Evolutionary conservation across 768 basidiomycete species (phyloP), one percentile per base, ranked within the genome.

Genomic region (Tephrocybe sp.): DNA sequence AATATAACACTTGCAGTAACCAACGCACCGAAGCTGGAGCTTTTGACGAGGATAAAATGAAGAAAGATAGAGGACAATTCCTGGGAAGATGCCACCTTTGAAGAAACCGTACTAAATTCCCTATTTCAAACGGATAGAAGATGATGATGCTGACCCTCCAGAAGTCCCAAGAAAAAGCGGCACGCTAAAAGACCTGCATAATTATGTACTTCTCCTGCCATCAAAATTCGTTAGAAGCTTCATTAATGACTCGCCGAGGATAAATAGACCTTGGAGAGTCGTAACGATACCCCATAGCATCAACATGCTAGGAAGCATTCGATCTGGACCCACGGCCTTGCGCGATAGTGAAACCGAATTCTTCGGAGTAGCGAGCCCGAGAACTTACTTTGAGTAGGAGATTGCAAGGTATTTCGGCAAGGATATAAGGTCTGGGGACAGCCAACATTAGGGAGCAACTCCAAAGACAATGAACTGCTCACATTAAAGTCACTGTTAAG

Each of bases 161-260:
- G 39, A 26, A 75, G 60, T 5, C 78, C 79, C 4, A 79, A 60
- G 49, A 78, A 72, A 57, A 79, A 72, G 16, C 80, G 68, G 52
- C 72, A 75, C 1, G 67, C 68, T n/a, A 80, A 56, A n/a, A 81
- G 65, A 9, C 77, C 72, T 9, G 61, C 60, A 51, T 76, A 71
- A 17, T 56, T 66, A 23, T 58, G 60, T 23, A 79, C 66, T 3
- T 71, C 34, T 5, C 76, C 74, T 74, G 23, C 13, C 17, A 16
- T 11, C 5, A 5, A 35, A 4, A 35, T 13, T 35, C 16, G 5
- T 19, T 23, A 17, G 19, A 14, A 13, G 20, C 22, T 39, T 40
- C 2, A 11, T 39, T 30, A 23, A 48, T 14, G 20, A 19, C 9
- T 26, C 30, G 34, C 14, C 19, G 39, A 40, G 4, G 17, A 10